Base-by-base conservation (phyloP, 306 rosid genomes). In the Begonia loranthoides region DNA sequence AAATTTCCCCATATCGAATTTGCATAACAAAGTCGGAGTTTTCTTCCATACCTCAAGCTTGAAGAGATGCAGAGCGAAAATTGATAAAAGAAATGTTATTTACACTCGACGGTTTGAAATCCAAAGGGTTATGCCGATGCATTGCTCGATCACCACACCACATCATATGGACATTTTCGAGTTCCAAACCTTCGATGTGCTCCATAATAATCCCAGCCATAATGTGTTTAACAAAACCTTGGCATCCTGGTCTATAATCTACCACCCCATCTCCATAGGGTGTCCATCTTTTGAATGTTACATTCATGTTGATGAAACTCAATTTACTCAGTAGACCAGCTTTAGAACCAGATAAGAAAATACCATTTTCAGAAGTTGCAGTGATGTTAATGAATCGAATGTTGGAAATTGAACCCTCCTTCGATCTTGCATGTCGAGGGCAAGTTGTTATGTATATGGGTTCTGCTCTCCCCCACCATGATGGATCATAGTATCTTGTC, bases 401-500 rank as follows among this genome's bases (percentile, higher is more conserved):
- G 62, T 89, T 56, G 47, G 97, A 89, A 66, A 89, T 82, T 13
- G 94, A 77, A 51, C 87, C 97, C 72, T 84, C 97, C 62, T 77
- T 82, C 44, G 94, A 70, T 54, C 43, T 44, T 14, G 78, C 28
- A 62, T 82, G 0, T 55, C 97, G 61, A 0, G 94, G 95, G 54
- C 97, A 89, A 15, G 76, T 66, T 4, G 94, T 82, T 36, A 84
- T 88, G 45, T 89, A 89, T 22, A 89, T 82, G 50, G 97, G 95
- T 73, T 89, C 97, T 0, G 95, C 97, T 72, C 95, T 89, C 55
- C 97, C 97, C 97, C 97, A 89, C 95, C 97, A 89, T 63, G 57
- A 89, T 1, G 73, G 90, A 11, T 89, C 94, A 63, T 89, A 89
- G 67, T 89, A 89, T 70, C 97, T 79, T 66, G 97, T 89, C 74